phyloP scores from a whole-genome alignment of 345 rosid species.

The Eutrema japonicum region DNA sequence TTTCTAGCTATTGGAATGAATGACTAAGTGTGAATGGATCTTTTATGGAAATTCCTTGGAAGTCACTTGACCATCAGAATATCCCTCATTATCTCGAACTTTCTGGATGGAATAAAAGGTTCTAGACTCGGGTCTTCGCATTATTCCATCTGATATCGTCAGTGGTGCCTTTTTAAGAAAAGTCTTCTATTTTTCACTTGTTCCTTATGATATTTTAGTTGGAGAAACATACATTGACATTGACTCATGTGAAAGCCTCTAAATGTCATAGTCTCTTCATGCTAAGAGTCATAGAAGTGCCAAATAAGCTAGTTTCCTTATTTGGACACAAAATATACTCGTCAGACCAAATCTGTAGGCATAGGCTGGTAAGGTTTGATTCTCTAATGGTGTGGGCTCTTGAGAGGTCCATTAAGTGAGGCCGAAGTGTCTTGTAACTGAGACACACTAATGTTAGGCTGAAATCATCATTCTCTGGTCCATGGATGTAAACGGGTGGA shows the following conservation, averaged over 20 bases:
- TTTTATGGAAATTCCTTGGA: background rate
- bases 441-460: background rate
- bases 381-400: background rate
- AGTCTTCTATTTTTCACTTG: background rate
- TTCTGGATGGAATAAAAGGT: background rate
- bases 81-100: background rate
- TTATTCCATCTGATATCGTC: background rate
- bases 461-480: background rate
- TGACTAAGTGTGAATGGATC: background rate
- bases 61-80: background rate
- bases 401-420: too few species aligned
- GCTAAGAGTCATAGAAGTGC: background rate
- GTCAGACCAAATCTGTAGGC: background rate
- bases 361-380: background rate
- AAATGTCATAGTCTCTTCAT: background rate
- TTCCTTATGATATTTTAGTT: too few species aligned
- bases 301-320: background rate
- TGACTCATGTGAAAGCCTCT: background rate
- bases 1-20: background rate
- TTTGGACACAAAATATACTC: background rate
- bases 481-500: background rate
- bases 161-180: background rate
- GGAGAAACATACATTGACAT: background rate
- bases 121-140: background rate
- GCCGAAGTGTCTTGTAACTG: background rate